Evolutionary conservation across 306 rosid species (phyloP), one percentile per base, ranked within the genome.

Genomic region (Vigna mungo): DNA sequence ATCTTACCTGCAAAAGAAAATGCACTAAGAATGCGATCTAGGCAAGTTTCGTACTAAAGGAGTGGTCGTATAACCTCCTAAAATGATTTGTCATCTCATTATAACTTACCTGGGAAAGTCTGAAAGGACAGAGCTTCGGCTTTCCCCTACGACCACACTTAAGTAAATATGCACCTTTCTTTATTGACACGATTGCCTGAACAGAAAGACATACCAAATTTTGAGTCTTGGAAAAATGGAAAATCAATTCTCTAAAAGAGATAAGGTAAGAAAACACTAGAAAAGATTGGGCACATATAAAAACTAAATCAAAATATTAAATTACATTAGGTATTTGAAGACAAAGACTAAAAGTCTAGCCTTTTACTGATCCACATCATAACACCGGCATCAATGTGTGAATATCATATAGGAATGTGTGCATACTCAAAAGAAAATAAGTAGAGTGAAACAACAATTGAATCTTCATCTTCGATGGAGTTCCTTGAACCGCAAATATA

Each of bases 151-250:
- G 82, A 70, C 95, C 90, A 74, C 89, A 89, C 87, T 88, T 93
- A 43, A 93, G 85, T 71, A 93, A 89, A 81, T 84, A 82, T 17
- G 98, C 87, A 54, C 98, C 98, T 84, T 89, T 91, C 94, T 91
- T 93, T 62, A 93, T 85, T 20, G 95, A 91, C 10, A 91, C 83
- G 87, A 90, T 84, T 73, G 96, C 93, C 96, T 93, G 90, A 87
- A 81, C 49, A 76, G 39, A 51, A 58, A 76, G 15, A 46, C 20
- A 70, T 56, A 74, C 17, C 59, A 71, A 72, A 16, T 79, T 68
- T 69, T 81, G 49, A 80, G 53, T 41, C 34, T 20, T 43, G 21
- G 27, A 68, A 14, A 72, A 54, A 81, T 77, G 58, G 16, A 34
- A 62, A 49, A 76, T 8, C n/a, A 12, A 9, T 65, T 56, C 34